Percentiles rank a stretch among this genome's conserved stretches.
phyloP scores from a whole-genome alignment of 129 eudicot genomes.

The Escallonia herrerae region DNA sequence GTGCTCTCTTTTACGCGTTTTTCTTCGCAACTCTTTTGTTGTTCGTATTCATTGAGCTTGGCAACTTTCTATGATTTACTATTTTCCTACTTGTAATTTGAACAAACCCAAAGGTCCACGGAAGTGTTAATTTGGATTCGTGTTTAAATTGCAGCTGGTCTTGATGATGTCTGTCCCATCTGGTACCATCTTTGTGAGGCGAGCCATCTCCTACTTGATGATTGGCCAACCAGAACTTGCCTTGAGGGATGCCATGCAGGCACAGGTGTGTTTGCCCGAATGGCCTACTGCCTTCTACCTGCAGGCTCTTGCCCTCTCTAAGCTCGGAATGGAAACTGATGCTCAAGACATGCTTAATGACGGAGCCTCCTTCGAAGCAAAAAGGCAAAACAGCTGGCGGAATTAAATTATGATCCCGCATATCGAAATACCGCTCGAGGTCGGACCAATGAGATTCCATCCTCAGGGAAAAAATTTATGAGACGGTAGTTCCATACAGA shows the following conservation, averaged over 20 bases:
- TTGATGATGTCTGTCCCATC: slow-evolving; percentile 91
- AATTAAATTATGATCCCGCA: slow-evolving; percentile 13
- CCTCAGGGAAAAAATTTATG: no score
- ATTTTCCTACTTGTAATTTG: no score
- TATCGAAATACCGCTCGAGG: background rate
- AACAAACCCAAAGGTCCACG: no score
- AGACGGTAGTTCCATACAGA: background rate
- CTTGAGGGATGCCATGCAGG: slow-evolving; percentile 95
- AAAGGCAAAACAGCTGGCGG: slow-evolving; percentile 91
- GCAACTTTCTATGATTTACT: no score
- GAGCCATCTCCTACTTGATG: slow-evolving; percentile 87
- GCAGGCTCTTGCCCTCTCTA: slow-evolving; percentile 93
- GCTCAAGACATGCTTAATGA: slow-evolving; percentile 98
- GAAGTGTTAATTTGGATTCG: background rate
- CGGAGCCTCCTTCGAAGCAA: slow-evolving; percentile 81
- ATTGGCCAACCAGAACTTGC: slow-evolving; percentile 86
- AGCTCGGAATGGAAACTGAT: slow-evolving; percentile 99
- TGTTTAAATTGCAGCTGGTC: slow-evolving; percentile 58
- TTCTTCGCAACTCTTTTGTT: no score
- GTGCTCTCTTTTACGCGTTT: no score
- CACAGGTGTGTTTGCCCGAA: slow-evolving; percentile 95
- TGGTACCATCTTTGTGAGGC: slow-evolving; percentile 89
- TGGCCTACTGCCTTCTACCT: slow-evolving; percentile 98
- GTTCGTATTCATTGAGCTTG: no score
- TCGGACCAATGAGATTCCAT: no score